Evolutionary conservation across 2,329 filamentous ascomycete species (phyloP).

Genomic region (Penicillium frequentans): DNA sequence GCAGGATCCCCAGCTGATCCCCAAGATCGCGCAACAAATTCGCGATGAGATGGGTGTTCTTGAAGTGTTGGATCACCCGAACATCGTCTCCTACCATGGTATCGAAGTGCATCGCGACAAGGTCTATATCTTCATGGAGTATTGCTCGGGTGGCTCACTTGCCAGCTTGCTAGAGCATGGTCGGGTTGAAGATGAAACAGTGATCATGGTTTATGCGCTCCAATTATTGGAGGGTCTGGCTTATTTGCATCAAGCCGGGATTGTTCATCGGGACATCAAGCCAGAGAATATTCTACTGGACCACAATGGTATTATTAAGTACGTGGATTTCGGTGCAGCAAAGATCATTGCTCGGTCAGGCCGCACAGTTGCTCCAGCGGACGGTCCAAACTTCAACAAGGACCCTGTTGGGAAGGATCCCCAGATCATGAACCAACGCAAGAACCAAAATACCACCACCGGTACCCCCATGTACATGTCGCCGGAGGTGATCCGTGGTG

Average conservation of each 20-base stretch:
- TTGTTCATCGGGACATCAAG: constrained; percentile 97
- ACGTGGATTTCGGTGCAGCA: constrained; percentile 96
- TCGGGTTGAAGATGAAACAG: constrained; percentile 94
- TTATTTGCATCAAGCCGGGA: constrained; percentile 87
- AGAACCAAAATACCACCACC: constrained; percentile 85
- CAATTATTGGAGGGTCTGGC: constrained; percentile 92
- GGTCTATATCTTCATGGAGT: constrained; percentile 99
- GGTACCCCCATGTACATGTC: constrained; percentile 99
- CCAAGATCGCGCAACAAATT: constrained; percentile 89
- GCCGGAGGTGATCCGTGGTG: constrained; percentile 94
- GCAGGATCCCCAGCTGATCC: constrained; percentile 94
- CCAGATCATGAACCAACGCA: constrained; percentile 33
- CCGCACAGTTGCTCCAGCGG: constrained; percentile 72
- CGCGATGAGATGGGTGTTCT: constrained; percentile 96
- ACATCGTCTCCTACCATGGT: constrained; percentile 95
- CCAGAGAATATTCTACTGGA: constrained; percentile 96
- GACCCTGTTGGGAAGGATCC: constrained; percentile 32
- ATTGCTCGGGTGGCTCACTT: constrained; percentile 91
- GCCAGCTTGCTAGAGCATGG: constrained; percentile 90
- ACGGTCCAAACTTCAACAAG: constrained; percentile 52
- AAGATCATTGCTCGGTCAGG: constrained; percentile 95
- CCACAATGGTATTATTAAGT: constrained; percentile 98
- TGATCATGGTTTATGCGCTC: constrained; percentile 93
- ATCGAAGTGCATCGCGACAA: constrained; percentile 98
- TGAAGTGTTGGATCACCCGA: constrained; percentile 93